Evolutionary conservation across 208 protist genomes (phyloP).

Genomic region (Leishmania tarentolae): DNA sequence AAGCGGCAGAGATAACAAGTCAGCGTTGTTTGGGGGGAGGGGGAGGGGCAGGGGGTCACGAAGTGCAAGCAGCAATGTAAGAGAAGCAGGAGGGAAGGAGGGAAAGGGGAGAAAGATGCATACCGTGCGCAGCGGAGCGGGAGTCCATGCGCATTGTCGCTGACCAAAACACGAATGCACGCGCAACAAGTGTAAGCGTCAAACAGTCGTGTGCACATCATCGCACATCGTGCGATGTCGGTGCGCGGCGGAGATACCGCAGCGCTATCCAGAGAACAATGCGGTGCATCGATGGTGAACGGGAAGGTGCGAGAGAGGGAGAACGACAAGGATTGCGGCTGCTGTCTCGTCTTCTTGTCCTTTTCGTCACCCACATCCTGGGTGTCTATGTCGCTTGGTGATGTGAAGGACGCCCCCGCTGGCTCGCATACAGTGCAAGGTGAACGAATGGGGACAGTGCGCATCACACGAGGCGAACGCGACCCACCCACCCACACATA

Average conservation of each 20-base stretch:
- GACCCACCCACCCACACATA: no score
- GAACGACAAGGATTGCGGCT: neutral
- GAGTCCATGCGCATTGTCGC: neutral
- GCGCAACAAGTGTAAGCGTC: neutral
- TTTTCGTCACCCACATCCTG: neutral
- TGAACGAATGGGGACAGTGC: neutral
- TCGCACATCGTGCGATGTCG: neutral
- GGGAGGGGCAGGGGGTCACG: neutral
- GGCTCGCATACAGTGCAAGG: neutral
- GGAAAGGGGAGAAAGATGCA: neutral
- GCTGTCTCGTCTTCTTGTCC: neutral
- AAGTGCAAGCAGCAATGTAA: neutral
- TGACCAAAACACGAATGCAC: neutral
- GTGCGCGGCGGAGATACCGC: neutral
- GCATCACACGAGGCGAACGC: neutral
- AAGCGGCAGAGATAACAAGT: neutral
- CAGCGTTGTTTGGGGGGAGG: neutral
- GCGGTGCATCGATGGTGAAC: neutral
- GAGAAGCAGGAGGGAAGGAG: neutral
- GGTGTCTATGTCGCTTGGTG: neutral
- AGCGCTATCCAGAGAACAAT: neutral
- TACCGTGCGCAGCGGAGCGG: neutral
- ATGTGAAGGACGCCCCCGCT: neutral
- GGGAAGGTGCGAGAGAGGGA: neutral
- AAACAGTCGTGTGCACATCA: neutral